phyloP scores from a whole-genome alignment of 768 basidiomycete genomes.

The Amanita exitialis region DNA sequence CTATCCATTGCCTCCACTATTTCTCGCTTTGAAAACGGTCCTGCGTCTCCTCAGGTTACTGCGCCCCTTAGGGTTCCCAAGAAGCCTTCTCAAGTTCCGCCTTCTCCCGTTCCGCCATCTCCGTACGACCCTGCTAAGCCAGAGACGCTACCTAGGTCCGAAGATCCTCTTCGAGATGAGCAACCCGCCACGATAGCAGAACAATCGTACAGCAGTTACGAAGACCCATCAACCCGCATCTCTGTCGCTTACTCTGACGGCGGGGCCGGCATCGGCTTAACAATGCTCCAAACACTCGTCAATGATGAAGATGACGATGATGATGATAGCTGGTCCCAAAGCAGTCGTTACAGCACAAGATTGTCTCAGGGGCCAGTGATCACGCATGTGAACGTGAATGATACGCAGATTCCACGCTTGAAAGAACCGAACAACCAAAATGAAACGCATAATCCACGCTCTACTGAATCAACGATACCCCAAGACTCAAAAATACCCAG shows the following conservation, averaged over 20 bases:
- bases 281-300: conserved; percentile 44
- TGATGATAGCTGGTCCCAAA: conserved; percentile 8
- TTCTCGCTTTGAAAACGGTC: not conserved
- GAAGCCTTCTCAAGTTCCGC: not conserved
- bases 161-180: not conserved
- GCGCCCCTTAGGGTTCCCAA: not conserved
- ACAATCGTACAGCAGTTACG: conserved; percentile 15
- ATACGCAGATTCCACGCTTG: not conserved
- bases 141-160: not conserved
- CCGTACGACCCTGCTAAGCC: not conserved
- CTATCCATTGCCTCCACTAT: not conserved
- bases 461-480: not conserved
- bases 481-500: not conserved
- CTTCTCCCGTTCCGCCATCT: not conserved
- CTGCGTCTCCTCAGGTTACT: conserved; percentile 1
- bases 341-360: not conserved
- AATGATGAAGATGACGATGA: conserved; percentile 24
- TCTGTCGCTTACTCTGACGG: conserved; percentile 42
- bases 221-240: conserved; percentile 15
- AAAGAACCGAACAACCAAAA: conserved; percentile 4
- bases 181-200: conserved; percentile 7
- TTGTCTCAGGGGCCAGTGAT: not conserved
- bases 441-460: not conserved
- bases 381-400: not conserved
- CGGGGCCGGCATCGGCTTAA: conserved; percentile 59